phyloP scores from a whole-genome alignment of 345 rosid species.

The Salix brachista region DNA sequence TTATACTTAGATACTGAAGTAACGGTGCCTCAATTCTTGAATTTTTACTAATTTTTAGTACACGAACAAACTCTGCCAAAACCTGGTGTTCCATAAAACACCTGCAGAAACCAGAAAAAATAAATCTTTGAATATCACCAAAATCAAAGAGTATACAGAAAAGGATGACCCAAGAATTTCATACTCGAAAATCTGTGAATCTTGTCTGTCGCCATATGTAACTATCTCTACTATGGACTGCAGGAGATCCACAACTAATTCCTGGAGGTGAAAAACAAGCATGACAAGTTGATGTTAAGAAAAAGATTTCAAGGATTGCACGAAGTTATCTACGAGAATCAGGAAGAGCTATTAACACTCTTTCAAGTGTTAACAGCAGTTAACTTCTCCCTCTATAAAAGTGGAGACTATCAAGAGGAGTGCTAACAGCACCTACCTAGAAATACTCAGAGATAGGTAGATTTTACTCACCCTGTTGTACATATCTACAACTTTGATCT shows the following conservation, averaged over 20 bases:
- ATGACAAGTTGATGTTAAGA: constrained; percentile 5
- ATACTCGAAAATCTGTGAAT: constrained; percentile 57
- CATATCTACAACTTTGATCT: constrained; percentile 41
- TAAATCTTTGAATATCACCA: background rate
- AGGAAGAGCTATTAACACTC: too few relatives aligned
- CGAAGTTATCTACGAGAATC: too few relatives aligned
- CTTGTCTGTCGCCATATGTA: constrained; percentile 59
- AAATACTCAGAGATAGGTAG: background rate
- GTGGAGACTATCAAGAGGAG: too few relatives aligned
- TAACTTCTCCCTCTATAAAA: too few relatives aligned
- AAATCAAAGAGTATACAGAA: background rate
- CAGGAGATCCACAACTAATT: constrained; percentile 45
- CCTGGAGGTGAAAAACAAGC: constrained; percentile 26
- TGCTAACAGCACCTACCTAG: too few relatives aligned
- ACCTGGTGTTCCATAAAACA: constrained; percentile 67
- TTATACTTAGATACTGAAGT: constrained; percentile 63
- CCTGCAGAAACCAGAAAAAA: constrained; percentile 25
- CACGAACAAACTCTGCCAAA: constrained; percentile 55
- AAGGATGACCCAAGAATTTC: background rate
- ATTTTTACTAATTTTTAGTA: constrained; percentile 41
- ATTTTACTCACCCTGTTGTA: constrained; percentile 38
- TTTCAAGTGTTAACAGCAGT: too few relatives aligned
- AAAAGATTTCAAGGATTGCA: background rate
- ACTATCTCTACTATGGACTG: constrained; percentile 64
- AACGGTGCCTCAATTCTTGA: constrained; percentile 54